Evolutionary conservation across 306 rosid species (phyloP).

Genomic region (Boehmeria nivea): DNA sequence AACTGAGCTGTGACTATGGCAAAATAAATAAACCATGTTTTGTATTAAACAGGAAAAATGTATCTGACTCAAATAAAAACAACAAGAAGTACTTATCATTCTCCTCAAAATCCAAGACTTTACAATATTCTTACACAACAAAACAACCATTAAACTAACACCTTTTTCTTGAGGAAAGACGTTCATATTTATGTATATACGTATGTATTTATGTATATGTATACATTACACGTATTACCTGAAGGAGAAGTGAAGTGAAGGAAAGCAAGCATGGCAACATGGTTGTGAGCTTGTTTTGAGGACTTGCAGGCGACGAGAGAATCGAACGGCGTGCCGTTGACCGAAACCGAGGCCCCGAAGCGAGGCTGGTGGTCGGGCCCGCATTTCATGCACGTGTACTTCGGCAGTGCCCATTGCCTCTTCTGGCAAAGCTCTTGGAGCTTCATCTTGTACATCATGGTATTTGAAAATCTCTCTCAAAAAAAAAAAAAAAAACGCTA

Average conservation of each 20-base stretch:
- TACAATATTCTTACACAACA: too few relatives aligned
- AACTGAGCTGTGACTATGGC: too few relatives aligned
- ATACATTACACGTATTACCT: too few relatives aligned
- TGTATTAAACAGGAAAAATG: too few relatives aligned
- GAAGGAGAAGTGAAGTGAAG: slow-evolving; percentile 29
- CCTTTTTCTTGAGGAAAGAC: too few relatives aligned
- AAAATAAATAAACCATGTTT: too few relatives aligned
- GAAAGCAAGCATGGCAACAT: slow-evolving; percentile 55
- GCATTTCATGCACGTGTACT: slow-evolving; percentile 34
- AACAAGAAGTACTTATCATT: too few relatives aligned
- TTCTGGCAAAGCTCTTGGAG: slow-evolving; percentile 61
- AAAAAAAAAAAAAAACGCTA: too few relatives aligned
- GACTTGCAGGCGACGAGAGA: slow-evolving; percentile 27
- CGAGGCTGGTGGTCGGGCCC: slow-evolving; percentile 55
- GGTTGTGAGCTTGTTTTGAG: slow-evolving; percentile 55
- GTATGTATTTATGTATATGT: neutral
- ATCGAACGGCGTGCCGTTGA: slow-evolving; percentile 41
- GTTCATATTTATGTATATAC: neutral
- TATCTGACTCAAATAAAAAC: too few relatives aligned
- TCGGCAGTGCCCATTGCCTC: slow-evolving; percentile 44
- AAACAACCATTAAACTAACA: too few relatives aligned
- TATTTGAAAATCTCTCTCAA: too few relatives aligned
- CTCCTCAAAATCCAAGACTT: too few relatives aligned
- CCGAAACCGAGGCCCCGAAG: slow-evolving; percentile 45
- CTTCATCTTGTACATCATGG: slow-evolving; percentile 57